phyloP scores from a whole-genome alignment of 345 rosid genomes.

The Brassica cretica region DNA sequence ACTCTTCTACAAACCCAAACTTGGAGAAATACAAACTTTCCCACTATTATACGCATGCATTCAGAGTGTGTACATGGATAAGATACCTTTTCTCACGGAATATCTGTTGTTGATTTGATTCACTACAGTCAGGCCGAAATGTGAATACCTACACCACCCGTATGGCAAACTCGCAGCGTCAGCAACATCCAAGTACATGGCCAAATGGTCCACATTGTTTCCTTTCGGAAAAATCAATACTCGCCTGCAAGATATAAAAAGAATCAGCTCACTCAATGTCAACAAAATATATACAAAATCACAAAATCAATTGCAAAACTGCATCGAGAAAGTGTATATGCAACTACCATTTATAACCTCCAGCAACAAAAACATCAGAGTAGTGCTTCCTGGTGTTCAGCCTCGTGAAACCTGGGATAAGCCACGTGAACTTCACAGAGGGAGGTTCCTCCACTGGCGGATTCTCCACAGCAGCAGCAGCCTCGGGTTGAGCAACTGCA shows the following conservation, averaged over 20 bases:
- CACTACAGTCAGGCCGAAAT: slow-evolving; percentile 77
- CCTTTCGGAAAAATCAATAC: slow-evolving; percentile 86
- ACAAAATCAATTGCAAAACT: not conserved
- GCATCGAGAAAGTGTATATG: not conserved
- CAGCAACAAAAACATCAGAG: slow-evolving; percentile 23
- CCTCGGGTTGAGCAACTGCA: slow-evolving; percentile 59
- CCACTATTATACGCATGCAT: not conserved
- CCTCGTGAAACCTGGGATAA: slow-evolving; percentile 68
- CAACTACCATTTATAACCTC: slow-evolving; percentile 77
- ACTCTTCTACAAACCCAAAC: slow-evolving; percentile 7
- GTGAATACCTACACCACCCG: slow-evolving; percentile 95
- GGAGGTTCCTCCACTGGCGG: slow-evolving; percentile 80
- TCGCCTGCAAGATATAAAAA: slow-evolving; percentile 55
- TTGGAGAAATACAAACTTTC: not conserved
- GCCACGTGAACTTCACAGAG: slow-evolving; percentile 75
- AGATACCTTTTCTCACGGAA: slow-evolving; percentile 80
- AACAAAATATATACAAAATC: not conserved
- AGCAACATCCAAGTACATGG: slow-evolving; percentile 95
- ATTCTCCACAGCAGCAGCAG: slow-evolving; percentile 66
- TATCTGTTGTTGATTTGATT: slow-evolving; percentile 68
- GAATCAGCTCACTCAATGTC: slow-evolving; percentile 22
- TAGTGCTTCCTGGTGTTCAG: slow-evolving; percentile 39
- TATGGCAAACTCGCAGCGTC: slow-evolving; percentile 71
- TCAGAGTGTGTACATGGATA: not conserved
- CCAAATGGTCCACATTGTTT: slow-evolving; percentile 92